Base-by-base conservation (phyloP, 768 basidiomycete genomes). In the Termitomyces sp. region DNA sequence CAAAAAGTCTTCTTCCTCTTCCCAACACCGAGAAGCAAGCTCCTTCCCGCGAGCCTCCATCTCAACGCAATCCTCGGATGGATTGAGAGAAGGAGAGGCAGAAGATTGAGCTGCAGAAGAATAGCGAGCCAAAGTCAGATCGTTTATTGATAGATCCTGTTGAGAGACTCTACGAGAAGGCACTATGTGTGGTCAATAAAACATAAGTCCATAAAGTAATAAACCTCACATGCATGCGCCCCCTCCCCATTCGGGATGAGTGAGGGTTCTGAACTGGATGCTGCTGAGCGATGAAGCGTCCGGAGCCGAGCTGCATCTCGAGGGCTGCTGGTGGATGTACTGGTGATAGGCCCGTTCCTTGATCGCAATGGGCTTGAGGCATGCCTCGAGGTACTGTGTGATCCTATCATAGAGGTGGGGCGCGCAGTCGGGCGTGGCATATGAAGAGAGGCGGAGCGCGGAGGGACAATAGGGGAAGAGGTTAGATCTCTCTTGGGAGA, bases 231-330 rank as follows among this genome's bases (percentile, higher is more conserved):
- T 44, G 73, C 64, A 63, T 76, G 80, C 13, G 69, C 66, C 40
- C 84, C 86, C 58, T 84, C 82, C 40, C 75, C 75, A 33, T 67
- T 72, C 26, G 85, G 78, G 52, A 92, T 69, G 48, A 93, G 77
- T 5, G 90, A 91, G n/a, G 91, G 91, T 71, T 93, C 91, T 51
- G 91, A 93, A 60, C 81, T 88, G 50, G 88, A 91, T 50, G 90
- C 89, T 5, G 81, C 83, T 40, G 87, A 85, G 41, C 85, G 85
- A 66, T 86, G 87, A 58, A 87, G 80, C n/a, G 83, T 81, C 8
- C 83, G 82, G 49, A 89, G 76, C 52, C 78, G 78, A 32, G 75
- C 64, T 28, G 70, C 57, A 58, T 76, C 70, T 61, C 72, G 70
- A 33, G 69, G 53, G 44, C 66, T 68, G 40, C 71, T 65, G 47